These are phyloP conservation scores for Arachnopeziza araneosa DNA, from an alignment of 2,329 filamentous ascomycete genomes.

Conservation along the genomic window DNA sequence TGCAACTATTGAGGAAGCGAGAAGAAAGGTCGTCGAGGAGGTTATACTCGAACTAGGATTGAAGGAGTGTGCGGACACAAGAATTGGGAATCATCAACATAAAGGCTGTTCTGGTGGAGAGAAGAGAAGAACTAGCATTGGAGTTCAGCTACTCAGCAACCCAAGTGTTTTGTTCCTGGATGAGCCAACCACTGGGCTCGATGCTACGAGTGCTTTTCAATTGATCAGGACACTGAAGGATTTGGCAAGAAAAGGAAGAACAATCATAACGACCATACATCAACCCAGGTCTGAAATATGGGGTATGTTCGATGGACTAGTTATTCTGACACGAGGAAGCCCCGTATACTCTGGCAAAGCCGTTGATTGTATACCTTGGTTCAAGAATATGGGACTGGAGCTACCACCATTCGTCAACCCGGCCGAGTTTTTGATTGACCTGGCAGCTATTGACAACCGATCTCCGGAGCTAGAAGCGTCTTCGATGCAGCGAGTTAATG, in stretches of 20 bases:
- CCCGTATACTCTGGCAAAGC: conserved; percentile 62
- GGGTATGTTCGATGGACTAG: conserved; percentile 67
- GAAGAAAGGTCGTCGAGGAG: conserved; percentile 62
- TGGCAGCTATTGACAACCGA: conserved; percentile 68
- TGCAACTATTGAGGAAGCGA: conserved; percentile 52
- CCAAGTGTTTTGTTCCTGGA: conserved; percentile 74
- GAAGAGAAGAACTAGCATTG: conserved; percentile 70
- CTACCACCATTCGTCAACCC: conserved; percentile 71
- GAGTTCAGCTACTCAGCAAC: conserved; percentile 73
- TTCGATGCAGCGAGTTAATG: conserved; percentile 54
- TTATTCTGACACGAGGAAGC: conserved; percentile 62
- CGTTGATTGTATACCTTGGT: conserved; percentile 56
- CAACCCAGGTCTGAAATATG: conserved; percentile 76
- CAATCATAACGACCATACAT: conserved; percentile 69
- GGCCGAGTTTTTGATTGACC: conserved; percentile 69
- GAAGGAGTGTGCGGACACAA: conserved; percentile 71
- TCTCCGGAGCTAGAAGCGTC: conserved; percentile 58
- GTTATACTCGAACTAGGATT: conserved; percentile 71
- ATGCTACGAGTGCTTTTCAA: conserved; percentile 72
- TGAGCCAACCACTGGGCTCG: conserved; percentile 72
- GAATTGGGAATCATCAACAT: conserved; percentile 65
- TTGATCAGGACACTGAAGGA: conserved; percentile 64
- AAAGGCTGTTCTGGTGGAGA: conserved; percentile 76
- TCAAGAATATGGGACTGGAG: conserved; percentile 52
- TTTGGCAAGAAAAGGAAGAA: conserved; percentile 62